phyloP scores from a whole-genome alignment of 192 early-diverging fungal genomes.

The Coemansia sp. region DNA sequence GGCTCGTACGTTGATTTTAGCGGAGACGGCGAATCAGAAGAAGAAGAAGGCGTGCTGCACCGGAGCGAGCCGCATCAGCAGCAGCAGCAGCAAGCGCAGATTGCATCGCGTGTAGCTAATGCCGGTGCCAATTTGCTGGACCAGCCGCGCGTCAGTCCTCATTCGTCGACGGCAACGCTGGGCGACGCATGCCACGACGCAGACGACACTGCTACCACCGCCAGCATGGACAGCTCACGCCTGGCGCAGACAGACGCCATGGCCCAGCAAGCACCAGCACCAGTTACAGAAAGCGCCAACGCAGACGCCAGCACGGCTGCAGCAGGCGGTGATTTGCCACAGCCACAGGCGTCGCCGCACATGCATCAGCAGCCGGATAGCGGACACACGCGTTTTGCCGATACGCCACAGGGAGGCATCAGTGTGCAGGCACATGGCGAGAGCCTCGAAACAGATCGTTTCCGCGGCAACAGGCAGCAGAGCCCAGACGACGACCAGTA shows the following conservation, averaged over 20 bases:
- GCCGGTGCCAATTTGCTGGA: slow-evolving; percentile 1
- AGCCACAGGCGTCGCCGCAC: not conserved
- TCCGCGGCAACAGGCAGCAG: not conserved
- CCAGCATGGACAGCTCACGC: slow-evolving; percentile 44
- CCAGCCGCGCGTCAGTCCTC: slow-evolving; percentile 20
- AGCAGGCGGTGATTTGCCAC: not conserved
- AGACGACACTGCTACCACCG: slow-evolving; percentile 42
- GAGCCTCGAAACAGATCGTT: not conserved
- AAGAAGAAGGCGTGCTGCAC: not conserved
- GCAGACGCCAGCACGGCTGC: not conserved
- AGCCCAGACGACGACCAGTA: not conserved
- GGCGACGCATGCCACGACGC: slow-evolving; percentile 29
- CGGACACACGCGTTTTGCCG: not conserved
- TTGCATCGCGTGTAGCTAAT: not conserved
- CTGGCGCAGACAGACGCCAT: slow-evolving; percentile 5
- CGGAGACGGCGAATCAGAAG: slow-evolving; percentile 21
- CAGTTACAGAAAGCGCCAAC: not conserved
- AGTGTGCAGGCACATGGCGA: not conserved
- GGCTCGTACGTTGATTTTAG: slow-evolving; percentile 55
- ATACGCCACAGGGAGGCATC: not conserved
- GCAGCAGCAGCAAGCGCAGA: not conserved
- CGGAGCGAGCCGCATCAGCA: slow-evolving; percentile 5
- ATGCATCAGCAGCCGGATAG: not conserved
- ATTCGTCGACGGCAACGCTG: slow-evolving; percentile 53
- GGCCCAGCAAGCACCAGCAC: not conserved